Percentiles rank a stretch among this genome's conserved stretches.
phyloP scores from a whole-genome alignment of 306 rosid species.

The Mimosa pudica region DNA sequence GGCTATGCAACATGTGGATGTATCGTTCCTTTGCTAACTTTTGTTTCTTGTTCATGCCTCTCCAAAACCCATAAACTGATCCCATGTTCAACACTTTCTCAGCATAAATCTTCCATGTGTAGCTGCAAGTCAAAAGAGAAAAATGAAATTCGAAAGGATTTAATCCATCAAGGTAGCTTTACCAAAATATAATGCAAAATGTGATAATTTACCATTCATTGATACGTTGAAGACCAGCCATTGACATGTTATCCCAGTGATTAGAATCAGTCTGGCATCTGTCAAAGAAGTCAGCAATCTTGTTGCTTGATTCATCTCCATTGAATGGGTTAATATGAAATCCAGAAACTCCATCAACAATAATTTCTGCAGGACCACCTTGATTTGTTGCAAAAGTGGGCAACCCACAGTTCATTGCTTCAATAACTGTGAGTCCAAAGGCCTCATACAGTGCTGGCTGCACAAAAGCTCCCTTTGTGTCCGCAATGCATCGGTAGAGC shows the following conservation, averaged over 20 bases:
- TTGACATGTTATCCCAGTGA: conserved; percentile 67
- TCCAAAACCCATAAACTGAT: conserved; percentile 85
- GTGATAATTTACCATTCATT: conserved; percentile 58
- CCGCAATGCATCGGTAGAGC: conserved; percentile 79
- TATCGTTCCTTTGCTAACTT: conserved; percentile 80
- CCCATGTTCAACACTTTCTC: conserved; percentile 83
- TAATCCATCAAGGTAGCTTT: background rate
- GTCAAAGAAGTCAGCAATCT: conserved; percentile 82
- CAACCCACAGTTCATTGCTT: conserved; percentile 95
- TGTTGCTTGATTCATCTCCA: conserved; percentile 75
- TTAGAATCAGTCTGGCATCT: conserved; percentile 65
- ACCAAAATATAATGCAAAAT: background rate
- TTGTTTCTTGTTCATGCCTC: conserved; percentile 68
- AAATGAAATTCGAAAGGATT: conserved; percentile 12
- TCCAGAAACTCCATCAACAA: conserved; percentile 80
- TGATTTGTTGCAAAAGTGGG: conserved; percentile 92
- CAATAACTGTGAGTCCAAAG: conserved; percentile 91
- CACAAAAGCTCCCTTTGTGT: conserved; percentile 90
- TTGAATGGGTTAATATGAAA: conserved; percentile 77
- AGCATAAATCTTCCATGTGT: conserved; percentile 98
- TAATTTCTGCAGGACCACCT: conserved; percentile 96
- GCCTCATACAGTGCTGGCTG: conserved; percentile 95
- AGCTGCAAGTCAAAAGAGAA: conserved; percentile 48
- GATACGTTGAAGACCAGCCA: conserved; percentile 72
- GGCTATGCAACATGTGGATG: conserved; percentile 76